Conservation (phyloP, 768 basidiomycete species). For the Russula ochroleuca region DNA sequence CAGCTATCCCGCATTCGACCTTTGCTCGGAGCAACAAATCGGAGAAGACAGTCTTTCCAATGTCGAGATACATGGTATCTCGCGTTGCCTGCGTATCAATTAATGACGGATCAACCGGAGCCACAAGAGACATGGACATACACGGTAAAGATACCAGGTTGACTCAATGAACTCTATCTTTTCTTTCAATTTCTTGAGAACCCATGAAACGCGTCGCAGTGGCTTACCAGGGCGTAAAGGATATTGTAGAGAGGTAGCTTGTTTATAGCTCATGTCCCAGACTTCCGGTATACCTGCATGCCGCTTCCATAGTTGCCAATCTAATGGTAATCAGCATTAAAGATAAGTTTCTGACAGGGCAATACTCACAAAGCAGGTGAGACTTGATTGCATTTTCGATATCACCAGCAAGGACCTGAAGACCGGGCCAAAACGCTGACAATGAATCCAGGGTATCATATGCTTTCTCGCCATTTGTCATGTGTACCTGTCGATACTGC, state of each 20-base stretch:
- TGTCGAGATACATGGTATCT: slow-evolving; percentile 88
- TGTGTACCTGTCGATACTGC: slow-evolving; percentile 84
- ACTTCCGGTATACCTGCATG: slow-evolving; percentile 90
- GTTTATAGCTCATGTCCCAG: slow-evolving; percentile 72
- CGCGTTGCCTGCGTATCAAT: slow-evolving; percentile 66
- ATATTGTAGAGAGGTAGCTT: slow-evolving; percentile 72
- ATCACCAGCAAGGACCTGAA: slow-evolving; percentile 85
- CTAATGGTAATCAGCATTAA: slow-evolving; percentile 37
- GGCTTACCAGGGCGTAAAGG: slow-evolving; percentile 63
- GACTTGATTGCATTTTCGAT: slow-evolving; percentile 85
- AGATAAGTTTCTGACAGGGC: not conserved
- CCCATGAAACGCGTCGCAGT: not conserved
- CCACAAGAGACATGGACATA: slow-evolving; percentile 38
- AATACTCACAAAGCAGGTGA: slow-evolving; percentile 74
- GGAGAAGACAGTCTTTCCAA: slow-evolving; percentile 77
- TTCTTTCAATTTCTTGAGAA: slow-evolving; percentile 1
- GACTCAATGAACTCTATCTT: slow-evolving; percentile 84
- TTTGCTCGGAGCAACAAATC: slow-evolving; percentile 73
- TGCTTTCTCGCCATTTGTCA: slow-evolving; percentile 56
- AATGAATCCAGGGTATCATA: slow-evolving; percentile 88
- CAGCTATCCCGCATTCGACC: slow-evolving; percentile 82
- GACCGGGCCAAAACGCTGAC: slow-evolving; percentile 96
- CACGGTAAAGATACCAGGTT: slow-evolving; percentile 92
- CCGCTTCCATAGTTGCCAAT: slow-evolving; percentile 90
- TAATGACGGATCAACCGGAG: slow-evolving; percentile 6